Evolutionary conservation across 225 moss, liverwort and hornwort species (phyloP).

Genomic region (Rhytidiadelphus loreus): DNA sequence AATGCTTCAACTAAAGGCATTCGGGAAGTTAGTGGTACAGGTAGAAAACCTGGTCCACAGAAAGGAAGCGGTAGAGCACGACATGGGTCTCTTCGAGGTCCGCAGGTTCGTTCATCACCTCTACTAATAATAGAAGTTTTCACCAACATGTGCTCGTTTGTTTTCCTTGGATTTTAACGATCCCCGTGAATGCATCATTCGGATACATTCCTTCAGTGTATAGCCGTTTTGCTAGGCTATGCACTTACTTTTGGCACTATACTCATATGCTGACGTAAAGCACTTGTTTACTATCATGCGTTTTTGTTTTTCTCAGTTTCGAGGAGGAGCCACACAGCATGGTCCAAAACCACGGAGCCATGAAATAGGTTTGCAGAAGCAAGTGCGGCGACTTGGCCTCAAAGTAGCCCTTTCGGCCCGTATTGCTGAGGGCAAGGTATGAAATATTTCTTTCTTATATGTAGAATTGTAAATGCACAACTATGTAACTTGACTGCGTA

Average conservation of each 20-base stretch:
- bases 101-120: slow-evolving; percentile 46
- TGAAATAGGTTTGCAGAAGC: slow-evolving; percentile 74
- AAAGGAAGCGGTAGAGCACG: slow-evolving; percentile 78
- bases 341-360: slow-evolving; percentile 85
- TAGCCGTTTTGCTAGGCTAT: not conserved
- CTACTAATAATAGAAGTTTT: not conserved
- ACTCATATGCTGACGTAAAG: not conserved
- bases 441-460: not conserved
- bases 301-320: slow-evolving; percentile 42
- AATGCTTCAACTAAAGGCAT: slow-evolving; percentile 79
- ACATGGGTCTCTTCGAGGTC: slow-evolving; percentile 87
- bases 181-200: not conserved
- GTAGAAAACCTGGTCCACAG: slow-evolving; percentile 77
- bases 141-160: not conserved
- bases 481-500: not conserved
- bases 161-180: not conserved
- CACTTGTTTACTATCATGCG: not conserved
- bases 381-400: slow-evolving; percentile 82
- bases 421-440: slow-evolving; percentile 87
- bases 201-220: not conserved
- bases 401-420: slow-evolving; percentile 86
- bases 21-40: slow-evolving; percentile 83
- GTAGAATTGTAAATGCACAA: not conserved
- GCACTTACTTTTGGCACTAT: not conserved
- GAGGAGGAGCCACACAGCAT: slow-evolving; percentile 75